Evolutionary conservation across 2,329 filamentous ascomycete genomes (phyloP).

Genomic region (Phoma sp.): DNA sequence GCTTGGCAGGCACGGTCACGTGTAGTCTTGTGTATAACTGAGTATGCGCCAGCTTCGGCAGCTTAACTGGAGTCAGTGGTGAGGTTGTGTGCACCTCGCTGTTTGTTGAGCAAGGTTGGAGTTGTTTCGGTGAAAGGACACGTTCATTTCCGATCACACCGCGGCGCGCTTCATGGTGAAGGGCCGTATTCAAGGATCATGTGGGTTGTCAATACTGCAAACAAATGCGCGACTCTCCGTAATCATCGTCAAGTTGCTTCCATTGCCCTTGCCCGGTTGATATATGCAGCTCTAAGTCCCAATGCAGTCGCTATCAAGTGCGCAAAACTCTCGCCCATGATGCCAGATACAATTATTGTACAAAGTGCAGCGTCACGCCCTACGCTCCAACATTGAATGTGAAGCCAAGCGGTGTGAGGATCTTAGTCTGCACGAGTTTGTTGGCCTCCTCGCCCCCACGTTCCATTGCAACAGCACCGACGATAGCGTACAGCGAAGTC

Average conservation of each 20-base stretch:
- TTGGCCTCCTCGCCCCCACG: slow-evolving; percentile 80
- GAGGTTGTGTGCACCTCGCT: not conserved
- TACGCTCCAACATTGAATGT: slow-evolving; percentile 24
- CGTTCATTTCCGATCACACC: slow-evolving; percentile 8
- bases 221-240: no score
- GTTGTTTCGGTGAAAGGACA: slow-evolving; percentile 5
- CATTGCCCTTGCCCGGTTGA: slow-evolving; percentile 13
- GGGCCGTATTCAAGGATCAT: slow-evolving; percentile 1
- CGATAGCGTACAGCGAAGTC: slow-evolving; percentile 80
- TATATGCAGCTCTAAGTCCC: slow-evolving; percentile 13
- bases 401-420: slow-evolving; percentile 62
- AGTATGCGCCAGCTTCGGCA: no score
- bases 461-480: slow-evolving; percentile 89
- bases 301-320: slow-evolving; percentile 19
- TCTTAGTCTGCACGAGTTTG: slow-evolving; percentile 75
- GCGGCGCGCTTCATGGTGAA: not conserved
- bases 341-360: slow-evolving; percentile 18
- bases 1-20: slow-evolving; percentile 16
- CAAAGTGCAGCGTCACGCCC: slow-evolving; percentile 5
- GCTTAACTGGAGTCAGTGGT: no score
- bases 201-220: not conserved
- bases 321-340: slow-evolving; percentile 16
- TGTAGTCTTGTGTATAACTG: not conserved
- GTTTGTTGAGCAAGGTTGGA: not conserved
- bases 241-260: slow-evolving; percentile 10